phyloP scores from a whole-genome alignment of 257 asterid genomes.

The Leonotis leonurus region DNA sequence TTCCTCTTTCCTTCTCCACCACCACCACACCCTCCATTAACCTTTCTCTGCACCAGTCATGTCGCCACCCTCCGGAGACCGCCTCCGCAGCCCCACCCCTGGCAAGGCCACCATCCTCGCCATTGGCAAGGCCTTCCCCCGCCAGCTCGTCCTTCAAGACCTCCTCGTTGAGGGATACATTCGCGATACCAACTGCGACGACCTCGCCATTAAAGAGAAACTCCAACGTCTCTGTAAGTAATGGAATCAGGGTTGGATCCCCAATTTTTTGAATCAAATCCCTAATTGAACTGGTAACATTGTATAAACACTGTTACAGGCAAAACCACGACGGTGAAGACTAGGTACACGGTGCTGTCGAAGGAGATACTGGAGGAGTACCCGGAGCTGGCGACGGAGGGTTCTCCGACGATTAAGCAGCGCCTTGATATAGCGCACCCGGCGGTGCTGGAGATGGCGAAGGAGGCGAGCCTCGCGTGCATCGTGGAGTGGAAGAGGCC shows the following conservation, averaged over 20 bases:
- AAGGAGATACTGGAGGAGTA: slow-evolving; percentile 62
- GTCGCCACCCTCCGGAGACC: slow-evolving; percentile 11
- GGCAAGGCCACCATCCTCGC: slow-evolving; percentile 87
- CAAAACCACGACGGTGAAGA: slow-evolving; percentile 88
- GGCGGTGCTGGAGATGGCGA: slow-evolving; percentile 74
- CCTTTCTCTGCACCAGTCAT: slow-evolving; percentile 16
- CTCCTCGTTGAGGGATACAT: slow-evolving; percentile 75
- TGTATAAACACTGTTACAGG: slow-evolving; percentile 20
- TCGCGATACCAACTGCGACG: slow-evolving; percentile 75
- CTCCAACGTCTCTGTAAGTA: slow-evolving; percentile 68
- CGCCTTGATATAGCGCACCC: slow-evolving; percentile 76
- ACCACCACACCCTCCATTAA: not conserved
- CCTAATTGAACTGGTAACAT: not conserved
- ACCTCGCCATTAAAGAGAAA: slow-evolving; percentile 67
- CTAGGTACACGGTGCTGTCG: slow-evolving; percentile 80
- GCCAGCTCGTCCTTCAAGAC: slow-evolving; percentile 79
- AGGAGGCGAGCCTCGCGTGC: slow-evolving; percentile 66
- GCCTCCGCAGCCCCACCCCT: slow-evolving; percentile 36
- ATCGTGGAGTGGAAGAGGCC: slow-evolving; percentile 68
- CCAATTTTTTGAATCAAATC: not conserved
- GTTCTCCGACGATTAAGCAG: slow-evolving; percentile 76
- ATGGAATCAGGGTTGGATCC: not conserved
- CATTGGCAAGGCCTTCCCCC: slow-evolving; percentile 78
- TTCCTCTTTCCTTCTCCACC: slow-evolving; percentile 13
- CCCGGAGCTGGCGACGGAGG: slow-evolving; percentile 82